These are phyloP conservation scores for Podaxis sp. DNA, from an alignment of 768 basidiomycete species.

Conservation along the genomic window DNA sequence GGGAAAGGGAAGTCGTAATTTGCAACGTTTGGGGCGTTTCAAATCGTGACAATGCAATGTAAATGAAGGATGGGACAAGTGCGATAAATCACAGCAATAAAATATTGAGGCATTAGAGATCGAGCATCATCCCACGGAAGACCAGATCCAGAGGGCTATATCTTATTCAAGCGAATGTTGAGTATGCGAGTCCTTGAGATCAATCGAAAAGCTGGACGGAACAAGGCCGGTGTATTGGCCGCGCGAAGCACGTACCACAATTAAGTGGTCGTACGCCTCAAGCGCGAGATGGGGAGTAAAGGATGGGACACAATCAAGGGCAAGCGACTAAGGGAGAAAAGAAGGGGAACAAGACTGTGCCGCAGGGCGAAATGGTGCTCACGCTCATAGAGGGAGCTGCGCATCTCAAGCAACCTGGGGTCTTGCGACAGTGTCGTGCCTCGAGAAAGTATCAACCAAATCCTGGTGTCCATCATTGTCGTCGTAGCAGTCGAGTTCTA, in stretches of 20 bases:
- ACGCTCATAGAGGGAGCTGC: conserved; percentile 48
- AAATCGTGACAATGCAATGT: conserved; percentile 23
- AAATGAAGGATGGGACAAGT: conserved; percentile 31
- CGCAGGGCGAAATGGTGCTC: conserved; percentile 52
- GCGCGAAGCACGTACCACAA: conserved; percentile 79
- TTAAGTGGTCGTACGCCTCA: conserved; percentile 78
- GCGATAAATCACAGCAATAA: conserved; percentile 29
- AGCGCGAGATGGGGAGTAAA: conserved; percentile 55
- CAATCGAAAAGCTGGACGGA: conserved; percentile 28
- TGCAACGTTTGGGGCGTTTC: conserved; percentile 28
- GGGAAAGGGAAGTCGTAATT: conserved; percentile 18
- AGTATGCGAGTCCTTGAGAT: conserved; percentile 28
- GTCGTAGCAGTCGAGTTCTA: conserved; percentile 26
- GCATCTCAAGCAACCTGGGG: conserved; percentile 57
- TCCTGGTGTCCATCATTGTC: conserved; percentile 50
- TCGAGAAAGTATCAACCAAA: conserved; percentile 29
- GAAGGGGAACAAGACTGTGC: conserved; percentile 58
- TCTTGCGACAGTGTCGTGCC: conserved; percentile 75
- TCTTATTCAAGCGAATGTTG: conserved; percentile 17
- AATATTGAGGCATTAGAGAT: conserved; percentile 30
- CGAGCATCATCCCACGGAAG: conserved; percentile 29
- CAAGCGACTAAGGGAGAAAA: conserved; percentile 40
- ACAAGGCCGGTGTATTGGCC: conserved; percentile 76
- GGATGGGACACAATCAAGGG: conserved; percentile 46
- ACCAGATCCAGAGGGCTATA: conserved; percentile 18